Percentiles rank a stretch among this genome's conserved stretches.
phyloP scores from a whole-genome alignment of 2,329 filamentous ascomycete genomes.

The Aspergillus japonicus region DNA sequence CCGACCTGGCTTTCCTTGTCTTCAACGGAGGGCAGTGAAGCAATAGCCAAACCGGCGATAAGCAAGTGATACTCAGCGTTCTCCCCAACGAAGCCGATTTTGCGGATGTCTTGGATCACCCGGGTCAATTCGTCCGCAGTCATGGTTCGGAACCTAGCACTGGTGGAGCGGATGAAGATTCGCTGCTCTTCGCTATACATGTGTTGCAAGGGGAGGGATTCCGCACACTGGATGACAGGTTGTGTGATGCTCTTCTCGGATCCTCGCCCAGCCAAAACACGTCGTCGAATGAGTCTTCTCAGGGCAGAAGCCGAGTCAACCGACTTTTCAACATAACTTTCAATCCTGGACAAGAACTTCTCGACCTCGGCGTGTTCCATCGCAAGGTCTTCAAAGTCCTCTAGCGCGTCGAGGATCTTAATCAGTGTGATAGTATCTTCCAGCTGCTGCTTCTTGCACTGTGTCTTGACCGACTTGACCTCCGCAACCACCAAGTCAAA shows the following conservation, averaged over 20 bases:
- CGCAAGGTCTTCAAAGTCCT: slow-evolving; percentile 41
- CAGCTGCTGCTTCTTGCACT: slow-evolving; percentile 35
- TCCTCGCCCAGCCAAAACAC: slow-evolving; percentile 33
- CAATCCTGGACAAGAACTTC: slow-evolving; percentile 37
- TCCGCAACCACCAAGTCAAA: slow-evolving; percentile 36
- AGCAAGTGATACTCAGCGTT: slow-evolving; percentile 35
- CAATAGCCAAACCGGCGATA: slow-evolving; percentile 37
- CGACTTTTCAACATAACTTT: slow-evolving; percentile 36
- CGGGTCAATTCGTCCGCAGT: slow-evolving; percentile 28
- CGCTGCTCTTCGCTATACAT: slow-evolving; percentile 41
- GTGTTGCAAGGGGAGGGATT: slow-evolving; percentile 36
- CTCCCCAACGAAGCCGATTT: slow-evolving; percentile 30
- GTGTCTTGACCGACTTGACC: slow-evolving; percentile 36
- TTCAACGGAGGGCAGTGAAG: slow-evolving; percentile 33
- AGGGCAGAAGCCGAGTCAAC: slow-evolving; percentile 30
- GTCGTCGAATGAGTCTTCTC: slow-evolving; percentile 33
- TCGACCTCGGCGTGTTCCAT: slow-evolving; percentile 34
- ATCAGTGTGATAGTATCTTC: slow-evolving; percentile 36
- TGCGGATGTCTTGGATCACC: slow-evolving; percentile 33
- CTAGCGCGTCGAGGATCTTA: slow-evolving; percentile 39
- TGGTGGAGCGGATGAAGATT: slow-evolving; percentile 36
- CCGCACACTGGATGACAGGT: slow-evolving; percentile 34
- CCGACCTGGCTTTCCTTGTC: slow-evolving; percentile 39
- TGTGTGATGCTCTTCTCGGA: slow-evolving; percentile 27
- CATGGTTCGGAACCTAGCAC: slow-evolving; percentile 36